Conservation (phyloP, 495 filamentous ascomycete genomes). For the Neurospora sp. region DNA sequence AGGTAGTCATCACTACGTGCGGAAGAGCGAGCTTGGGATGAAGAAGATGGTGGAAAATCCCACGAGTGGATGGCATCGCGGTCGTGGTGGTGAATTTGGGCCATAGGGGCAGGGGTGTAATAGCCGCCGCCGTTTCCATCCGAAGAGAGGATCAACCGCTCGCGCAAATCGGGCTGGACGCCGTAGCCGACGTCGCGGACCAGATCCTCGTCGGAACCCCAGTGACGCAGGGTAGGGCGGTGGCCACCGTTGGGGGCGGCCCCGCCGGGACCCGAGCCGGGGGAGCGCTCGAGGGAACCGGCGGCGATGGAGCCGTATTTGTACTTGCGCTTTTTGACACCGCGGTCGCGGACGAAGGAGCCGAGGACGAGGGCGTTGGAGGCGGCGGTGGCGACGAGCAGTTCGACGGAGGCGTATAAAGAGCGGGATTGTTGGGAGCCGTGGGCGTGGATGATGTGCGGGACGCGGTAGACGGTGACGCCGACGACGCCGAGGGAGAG, state of each 20-base stretch:
- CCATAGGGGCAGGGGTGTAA: constrained; percentile 25
- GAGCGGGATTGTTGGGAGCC: constrained; percentile 67
- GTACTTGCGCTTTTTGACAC: constrained; percentile 69
- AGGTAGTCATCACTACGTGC: constrained; percentile 27
- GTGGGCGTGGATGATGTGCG: constrained; percentile 50
- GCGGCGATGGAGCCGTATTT: constrained; percentile 42
- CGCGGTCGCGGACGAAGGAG: constrained; percentile 70
- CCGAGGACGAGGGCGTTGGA: constrained; percentile 73
- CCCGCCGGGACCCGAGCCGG: constrained; percentile 10
- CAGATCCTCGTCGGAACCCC: constrained; percentile 78
- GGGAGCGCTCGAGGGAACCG: constrained; percentile 38
- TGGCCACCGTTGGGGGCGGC: constrained; percentile 16
- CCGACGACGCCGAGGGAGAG: constrained; percentile 68
- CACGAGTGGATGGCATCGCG: constrained; percentile 25
- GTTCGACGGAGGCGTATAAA: constrained; percentile 66
- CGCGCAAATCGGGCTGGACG: constrained; percentile 48
- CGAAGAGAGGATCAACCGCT: constrained; percentile 14
- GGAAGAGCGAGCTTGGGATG: constrained; percentile 11
- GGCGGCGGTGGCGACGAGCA: constrained; percentile 64
- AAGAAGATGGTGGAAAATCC: constrained; percentile 22
- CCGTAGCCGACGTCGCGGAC: constrained; percentile 62
- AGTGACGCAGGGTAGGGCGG: constrained; percentile 47
- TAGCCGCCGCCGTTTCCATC: background rate
- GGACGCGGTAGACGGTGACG: constrained; percentile 68
- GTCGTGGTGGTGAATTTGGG: constrained; percentile 4